Percentiles rank a stretch among this genome's conserved stretches.
Conservation (phyloP, 208 protist genomes). For the Balamuthia mandrillaris region DNA sequence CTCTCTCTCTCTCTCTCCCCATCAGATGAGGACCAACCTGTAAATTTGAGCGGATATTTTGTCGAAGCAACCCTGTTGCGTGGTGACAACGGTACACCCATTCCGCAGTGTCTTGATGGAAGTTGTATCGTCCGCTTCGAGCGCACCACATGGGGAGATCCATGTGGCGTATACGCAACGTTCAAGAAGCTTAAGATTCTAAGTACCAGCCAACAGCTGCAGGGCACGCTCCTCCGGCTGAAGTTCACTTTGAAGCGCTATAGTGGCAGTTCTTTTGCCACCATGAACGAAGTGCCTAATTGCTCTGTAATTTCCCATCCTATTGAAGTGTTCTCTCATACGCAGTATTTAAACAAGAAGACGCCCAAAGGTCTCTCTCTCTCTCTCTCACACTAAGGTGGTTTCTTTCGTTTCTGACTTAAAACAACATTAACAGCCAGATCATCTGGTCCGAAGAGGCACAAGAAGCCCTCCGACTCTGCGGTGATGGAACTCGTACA, state of each 20-base stretch:
- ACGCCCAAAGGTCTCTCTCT: not conserved
- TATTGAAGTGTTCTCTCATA: conserved; percentile 1
- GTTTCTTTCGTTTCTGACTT: too few species aligned
- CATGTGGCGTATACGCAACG: not conserved
- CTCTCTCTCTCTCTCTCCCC: too few species aligned
- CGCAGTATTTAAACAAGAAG: conserved; percentile 16
- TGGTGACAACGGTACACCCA: not conserved
- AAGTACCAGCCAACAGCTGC: not conserved
- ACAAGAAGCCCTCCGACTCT: too few species aligned
- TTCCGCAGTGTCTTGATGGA: not conserved
- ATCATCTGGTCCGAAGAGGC: too few species aligned
- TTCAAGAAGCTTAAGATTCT: conserved; percentile 28
- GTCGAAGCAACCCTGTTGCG: not conserved
- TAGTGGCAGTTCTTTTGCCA: not conserved
- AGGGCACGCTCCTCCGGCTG: conserved; percentile 13
- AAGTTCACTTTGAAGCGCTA: not conserved
- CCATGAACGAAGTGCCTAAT: not conserved
- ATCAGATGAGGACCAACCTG: too few species aligned
- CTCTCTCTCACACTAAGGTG: too few species aligned
- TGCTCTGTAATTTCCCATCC: not conserved
- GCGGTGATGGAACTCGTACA: too few species aligned
- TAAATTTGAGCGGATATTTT: not conserved
- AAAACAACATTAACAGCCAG: too few species aligned
- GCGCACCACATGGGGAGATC: not conserved
- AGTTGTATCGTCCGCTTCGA: not conserved